Conservation (phyloP, 83 land plant species). For the Isoetes engelmannii region DNA sequence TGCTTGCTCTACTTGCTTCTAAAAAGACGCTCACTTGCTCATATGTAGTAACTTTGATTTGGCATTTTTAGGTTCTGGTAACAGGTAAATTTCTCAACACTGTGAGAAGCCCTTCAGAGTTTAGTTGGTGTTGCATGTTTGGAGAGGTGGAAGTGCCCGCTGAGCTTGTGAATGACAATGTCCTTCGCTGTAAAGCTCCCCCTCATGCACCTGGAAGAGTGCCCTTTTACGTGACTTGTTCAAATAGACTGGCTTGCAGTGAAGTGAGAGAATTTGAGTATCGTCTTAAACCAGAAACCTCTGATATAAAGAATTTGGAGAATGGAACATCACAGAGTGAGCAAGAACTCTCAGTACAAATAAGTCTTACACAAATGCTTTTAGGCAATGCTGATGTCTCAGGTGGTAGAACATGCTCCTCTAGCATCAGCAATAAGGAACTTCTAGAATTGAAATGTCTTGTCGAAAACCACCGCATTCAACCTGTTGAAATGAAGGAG, state of each 20-base stretch:
- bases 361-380: conserved; percentile 45
- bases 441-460: conserved; percentile 14
- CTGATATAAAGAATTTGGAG: neutral
- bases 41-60: neutral
- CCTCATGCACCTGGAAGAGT: conserved; percentile 50
- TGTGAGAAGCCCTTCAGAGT: conserved; percentile 22
- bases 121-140: conserved; percentile 77
- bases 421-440: conserved; percentile 26
- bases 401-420: conserved; percentile 19
- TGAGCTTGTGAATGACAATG: conserved; percentile 46
- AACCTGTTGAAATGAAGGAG: conserved; percentile 19
- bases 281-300: conserved; percentile 12
- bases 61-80: conserved; percentile 44
- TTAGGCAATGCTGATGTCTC: conserved; percentile 13
- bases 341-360: conserved; percentile 19
- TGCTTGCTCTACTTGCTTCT: neutral
- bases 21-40: neutral
- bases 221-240: conserved; percentile 67
- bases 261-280: conserved; percentile 76
- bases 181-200: conserved; percentile 61
- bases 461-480: neutral
- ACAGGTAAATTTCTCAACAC: conserved; percentile 49
- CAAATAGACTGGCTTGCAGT: conserved; percentile 71
- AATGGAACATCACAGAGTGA: neutral
- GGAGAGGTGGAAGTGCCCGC: conserved; percentile 87